Evolutionary conservation across 1,284 basidiomycete species (phyloP).

Genomic region (Sporisorium iseilematis-ciliati): DNA sequence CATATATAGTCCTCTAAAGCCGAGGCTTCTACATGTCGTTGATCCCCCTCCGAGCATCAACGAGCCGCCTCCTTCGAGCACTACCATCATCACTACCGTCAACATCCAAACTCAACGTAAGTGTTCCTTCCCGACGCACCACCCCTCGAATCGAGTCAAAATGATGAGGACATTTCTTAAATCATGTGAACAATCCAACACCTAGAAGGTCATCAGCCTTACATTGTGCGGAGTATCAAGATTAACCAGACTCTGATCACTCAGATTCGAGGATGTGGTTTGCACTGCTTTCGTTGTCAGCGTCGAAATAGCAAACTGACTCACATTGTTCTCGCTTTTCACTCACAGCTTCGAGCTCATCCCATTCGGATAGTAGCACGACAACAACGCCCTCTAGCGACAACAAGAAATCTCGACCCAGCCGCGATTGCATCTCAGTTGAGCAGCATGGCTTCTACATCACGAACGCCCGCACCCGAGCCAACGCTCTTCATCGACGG

Average conservation of each 20-base stretch:
- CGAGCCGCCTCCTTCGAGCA: slow-evolving; percentile 7
- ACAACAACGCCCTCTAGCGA: slow-evolving; percentile 1
- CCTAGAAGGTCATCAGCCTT: slow-evolving; percentile 52
- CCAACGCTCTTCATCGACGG: slow-evolving; percentile 69
- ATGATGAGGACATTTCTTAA: slow-evolving; percentile 57
- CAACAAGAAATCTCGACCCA: slow-evolving; percentile 19
- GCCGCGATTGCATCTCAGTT: slow-evolving; percentile 43
- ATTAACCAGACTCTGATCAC: slow-evolving; percentile 59
- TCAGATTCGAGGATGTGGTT: slow-evolving; percentile 1
- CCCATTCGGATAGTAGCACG: neutral
- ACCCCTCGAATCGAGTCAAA: neutral
- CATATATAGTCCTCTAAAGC: slow-evolving; percentile 6
- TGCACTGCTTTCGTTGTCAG: neutral
- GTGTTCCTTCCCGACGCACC: neutral
- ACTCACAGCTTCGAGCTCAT: slow-evolving; percentile 10
- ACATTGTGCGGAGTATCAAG: slow-evolving; percentile 45
- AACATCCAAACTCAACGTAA: slow-evolving; percentile 7
- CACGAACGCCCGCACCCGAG: slow-evolving; percentile 38
- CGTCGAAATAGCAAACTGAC: neutral
- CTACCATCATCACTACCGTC: slow-evolving; percentile 1
- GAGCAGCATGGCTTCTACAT: slow-evolving; percentile 56
- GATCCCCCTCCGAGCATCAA: neutral
- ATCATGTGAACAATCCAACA: slow-evolving; percentile 63
- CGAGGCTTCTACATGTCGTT: slow-evolving; percentile 9
- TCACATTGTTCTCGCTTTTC: neutral